Percentiles rank a stretch among this genome's conserved stretches.
phyloP scores from a whole-genome alignment of 208 protist species.

The Porcisia hertigi region DNA sequence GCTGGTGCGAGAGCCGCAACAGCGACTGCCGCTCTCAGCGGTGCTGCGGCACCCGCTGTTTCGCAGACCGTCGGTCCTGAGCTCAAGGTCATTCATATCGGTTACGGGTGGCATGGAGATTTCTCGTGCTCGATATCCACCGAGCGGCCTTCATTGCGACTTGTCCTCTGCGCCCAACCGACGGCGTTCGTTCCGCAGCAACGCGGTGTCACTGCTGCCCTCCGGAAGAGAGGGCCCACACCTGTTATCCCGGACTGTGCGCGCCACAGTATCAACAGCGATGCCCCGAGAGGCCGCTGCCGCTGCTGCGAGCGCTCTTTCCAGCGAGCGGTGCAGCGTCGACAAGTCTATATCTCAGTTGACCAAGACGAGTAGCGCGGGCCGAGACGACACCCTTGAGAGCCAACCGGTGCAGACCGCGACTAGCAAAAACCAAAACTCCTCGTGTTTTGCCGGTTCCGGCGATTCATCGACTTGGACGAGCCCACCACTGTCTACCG shows the following conservation, averaged over 20 bases:
- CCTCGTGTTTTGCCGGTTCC: not conserved
- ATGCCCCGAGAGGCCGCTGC: not conserved
- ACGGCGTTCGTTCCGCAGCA: not conserved
- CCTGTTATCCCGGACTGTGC: not conserved
- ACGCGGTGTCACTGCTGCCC: not conserved
- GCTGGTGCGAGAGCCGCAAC: constrained; percentile 40
- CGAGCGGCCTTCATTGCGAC: not conserved
- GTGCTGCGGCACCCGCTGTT: constrained; percentile 24
- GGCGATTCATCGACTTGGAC: not conserved
- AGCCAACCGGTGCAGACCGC: not conserved
- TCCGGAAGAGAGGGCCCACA: not conserved
- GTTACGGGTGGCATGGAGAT: not conserved
- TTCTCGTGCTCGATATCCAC: not conserved
- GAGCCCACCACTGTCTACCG: not conserved
- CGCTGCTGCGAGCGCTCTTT: not conserved
- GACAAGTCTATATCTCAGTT: not conserved
- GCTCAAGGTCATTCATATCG: not conserved
- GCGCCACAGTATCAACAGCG: not conserved
- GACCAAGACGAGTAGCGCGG: not conserved
- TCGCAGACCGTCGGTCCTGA: not conserved
- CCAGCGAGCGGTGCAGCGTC: not conserved
- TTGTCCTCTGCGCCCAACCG: not conserved
- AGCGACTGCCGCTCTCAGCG: constrained; percentile 13
- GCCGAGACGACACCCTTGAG: not conserved
- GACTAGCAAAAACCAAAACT: not conserved